phyloP scores from a whole-genome alignment of 441 rosid species.

The Syzygium malaccense region DNA sequence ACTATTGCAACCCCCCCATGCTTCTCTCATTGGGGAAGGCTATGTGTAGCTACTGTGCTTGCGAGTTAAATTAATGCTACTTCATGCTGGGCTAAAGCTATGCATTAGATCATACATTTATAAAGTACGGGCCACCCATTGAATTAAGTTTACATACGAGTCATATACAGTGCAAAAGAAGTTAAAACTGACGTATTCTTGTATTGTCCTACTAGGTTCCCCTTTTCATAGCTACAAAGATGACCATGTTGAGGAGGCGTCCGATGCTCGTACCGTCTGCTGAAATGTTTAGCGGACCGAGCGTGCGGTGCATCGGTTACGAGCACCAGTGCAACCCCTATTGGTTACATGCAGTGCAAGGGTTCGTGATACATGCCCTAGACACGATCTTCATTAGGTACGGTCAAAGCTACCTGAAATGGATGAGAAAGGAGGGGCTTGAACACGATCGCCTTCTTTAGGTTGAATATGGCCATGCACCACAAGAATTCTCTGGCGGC shows the following conservation, averaged over 20 bases:
- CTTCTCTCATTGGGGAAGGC: not conserved
- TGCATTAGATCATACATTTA: not conserved
- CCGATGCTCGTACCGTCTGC: slow-evolving; percentile 13
- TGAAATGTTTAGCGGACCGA: slow-evolving; percentile 12
- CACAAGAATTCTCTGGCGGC: not conserved
- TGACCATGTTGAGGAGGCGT: slow-evolving; percentile 4
- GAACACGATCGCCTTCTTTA: not conserved
- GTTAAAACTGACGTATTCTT: not conserved
- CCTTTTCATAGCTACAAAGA: slow-evolving; percentile 16
- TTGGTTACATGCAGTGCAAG: slow-evolving; percentile 22
- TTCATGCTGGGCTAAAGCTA: not conserved
- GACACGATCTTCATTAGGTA: not conserved
- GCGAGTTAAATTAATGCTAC: not conserved
- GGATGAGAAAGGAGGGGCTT: not conserved
- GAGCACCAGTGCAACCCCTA: slow-evolving; percentile 17
- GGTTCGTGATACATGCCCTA: not conserved
- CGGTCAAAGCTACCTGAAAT: not conserved
- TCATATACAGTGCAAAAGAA: not conserved
- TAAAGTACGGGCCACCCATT: not conserved
- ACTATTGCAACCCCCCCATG: not conserved
- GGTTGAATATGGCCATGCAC: not conserved
- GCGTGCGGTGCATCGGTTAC: slow-evolving; percentile 20
- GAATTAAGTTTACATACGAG: not conserved
- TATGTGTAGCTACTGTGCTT: not conserved
- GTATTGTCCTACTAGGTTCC: slow-evolving; percentile 10